These are phyloP conservation scores for Podospora tetraspora DNA, from an alignment of 495 filamentous ascomycete genomes.

Conservation along the genomic window DNA sequence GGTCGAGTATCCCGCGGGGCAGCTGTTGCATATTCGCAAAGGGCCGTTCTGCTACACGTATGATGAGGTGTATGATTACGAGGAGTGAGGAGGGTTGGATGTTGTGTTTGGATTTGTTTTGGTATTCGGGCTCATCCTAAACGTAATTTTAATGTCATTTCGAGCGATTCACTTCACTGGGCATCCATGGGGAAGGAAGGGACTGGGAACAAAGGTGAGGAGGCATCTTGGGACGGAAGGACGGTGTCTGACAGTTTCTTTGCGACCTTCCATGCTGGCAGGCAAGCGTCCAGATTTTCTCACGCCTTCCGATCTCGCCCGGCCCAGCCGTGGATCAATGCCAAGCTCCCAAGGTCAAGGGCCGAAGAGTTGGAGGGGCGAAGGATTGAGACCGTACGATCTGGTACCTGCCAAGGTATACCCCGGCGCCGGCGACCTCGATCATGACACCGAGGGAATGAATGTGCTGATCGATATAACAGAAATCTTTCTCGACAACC, in stretches of 20 bases:
- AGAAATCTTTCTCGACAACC: background rate
- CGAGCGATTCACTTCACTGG: background rate
- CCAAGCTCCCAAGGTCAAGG: background rate
- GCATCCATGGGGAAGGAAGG: background rate
- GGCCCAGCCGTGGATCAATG: background rate
- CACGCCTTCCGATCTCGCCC: background rate
- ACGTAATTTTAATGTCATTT: background rate
- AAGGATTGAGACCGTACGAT: background rate
- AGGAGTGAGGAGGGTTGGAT: background rate
- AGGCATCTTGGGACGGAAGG: background rate
- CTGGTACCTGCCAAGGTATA: no score
- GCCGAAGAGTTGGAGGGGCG: background rate
- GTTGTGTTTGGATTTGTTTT: background rate
- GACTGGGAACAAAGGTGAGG: background rate
- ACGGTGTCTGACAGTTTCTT: background rate
- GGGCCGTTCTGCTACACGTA: background rate
- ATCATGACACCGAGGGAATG: no score
- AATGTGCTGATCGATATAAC: background rate
- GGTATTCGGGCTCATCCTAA: background rate
- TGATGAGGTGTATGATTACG: background rate
- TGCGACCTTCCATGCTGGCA: background rate
- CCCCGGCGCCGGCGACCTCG: no score
- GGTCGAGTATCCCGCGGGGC: background rate
- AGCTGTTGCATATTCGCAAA: background rate
- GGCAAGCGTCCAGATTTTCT: background rate